Conservation (phyloP, 2,329 filamentous ascomycete genomes). For the Pseudocercospora pini-densiflorae region DNA sequence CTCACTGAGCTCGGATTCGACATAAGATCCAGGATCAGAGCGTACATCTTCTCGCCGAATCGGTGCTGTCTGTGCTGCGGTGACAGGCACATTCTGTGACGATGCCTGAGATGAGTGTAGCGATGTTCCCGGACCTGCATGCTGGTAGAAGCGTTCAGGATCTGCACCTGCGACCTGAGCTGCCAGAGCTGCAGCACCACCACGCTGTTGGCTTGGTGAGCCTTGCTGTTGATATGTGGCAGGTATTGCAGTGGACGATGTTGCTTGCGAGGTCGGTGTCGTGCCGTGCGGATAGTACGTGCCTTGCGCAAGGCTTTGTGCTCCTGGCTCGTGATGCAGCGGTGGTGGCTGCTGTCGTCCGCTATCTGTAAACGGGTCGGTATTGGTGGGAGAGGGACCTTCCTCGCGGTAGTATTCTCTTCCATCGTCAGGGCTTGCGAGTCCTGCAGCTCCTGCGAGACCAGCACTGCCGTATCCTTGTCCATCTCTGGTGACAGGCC, state of each 20-base stretch:
- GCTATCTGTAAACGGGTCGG: slow-evolving; percentile 65
- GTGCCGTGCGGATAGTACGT: slow-evolving; percentile 24
- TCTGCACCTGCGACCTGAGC: slow-evolving; percentile 11
- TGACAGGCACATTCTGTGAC: slow-evolving; percentile 17
- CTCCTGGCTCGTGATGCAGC: slow-evolving; percentile 45
- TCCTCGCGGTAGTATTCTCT: slow-evolving; percentile 58
- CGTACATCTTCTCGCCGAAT: slow-evolving; percentile 26
- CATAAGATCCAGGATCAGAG: slow-evolving; percentile 32
- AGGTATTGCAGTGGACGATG: slow-evolving; percentile 15
- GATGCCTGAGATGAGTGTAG: slow-evolving; percentile 37
- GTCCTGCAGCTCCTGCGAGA: slow-evolving; percentile 31
- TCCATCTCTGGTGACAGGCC: slow-evolving; percentile 44
- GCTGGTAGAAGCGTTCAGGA: slow-evolving; percentile 51
- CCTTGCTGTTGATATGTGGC: slow-evolving; percentile 13
- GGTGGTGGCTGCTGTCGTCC: slow-evolving; percentile 39
- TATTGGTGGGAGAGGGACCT: slow-evolving; percentile 60
- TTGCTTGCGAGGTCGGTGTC: slow-evolving; percentile 21
- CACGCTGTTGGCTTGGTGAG: slow-evolving; percentile 16
- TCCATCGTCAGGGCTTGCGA: slow-evolving; percentile 42
- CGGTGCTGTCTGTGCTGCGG: slow-evolving; percentile 43
- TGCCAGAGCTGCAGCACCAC: slow-evolving; percentile 16
- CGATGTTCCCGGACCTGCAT: slow-evolving; percentile 43
- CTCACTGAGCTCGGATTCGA: slow-evolving; percentile 58
- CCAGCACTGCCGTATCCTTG: slow-evolving; percentile 36
- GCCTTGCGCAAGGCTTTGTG: slow-evolving; percentile 28